Conservation (phyloP, 257 asterid genomes). For the Nicotiana attenuata region DNA sequence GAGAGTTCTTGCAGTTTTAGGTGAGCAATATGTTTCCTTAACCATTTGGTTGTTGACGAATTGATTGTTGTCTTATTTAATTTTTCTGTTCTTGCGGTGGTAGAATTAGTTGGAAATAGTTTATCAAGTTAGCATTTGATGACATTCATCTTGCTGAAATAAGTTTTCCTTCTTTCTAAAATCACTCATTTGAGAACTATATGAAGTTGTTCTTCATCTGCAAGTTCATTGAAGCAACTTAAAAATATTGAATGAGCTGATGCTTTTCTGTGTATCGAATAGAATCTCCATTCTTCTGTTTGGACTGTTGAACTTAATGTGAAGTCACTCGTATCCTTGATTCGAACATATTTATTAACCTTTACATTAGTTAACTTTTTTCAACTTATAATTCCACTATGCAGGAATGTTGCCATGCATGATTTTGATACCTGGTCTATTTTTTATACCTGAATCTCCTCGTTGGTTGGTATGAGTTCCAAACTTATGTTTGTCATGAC, state of each 20-base stretch:
- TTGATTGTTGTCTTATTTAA: not conserved
- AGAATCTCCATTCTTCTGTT: not conserved
- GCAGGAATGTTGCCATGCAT: conserved; percentile 82
- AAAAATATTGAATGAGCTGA: not conserved
- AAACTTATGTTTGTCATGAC: conserved; percentile 13
- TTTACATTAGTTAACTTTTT: not conserved
- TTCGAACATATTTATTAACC: not conserved
- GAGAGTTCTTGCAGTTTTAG: conserved; percentile 82
- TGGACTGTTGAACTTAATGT: not conserved
- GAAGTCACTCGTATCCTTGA: not conserved
- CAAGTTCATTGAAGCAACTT: not conserved
- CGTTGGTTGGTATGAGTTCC: conserved; percentile 83
- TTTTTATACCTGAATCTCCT: conserved; percentile 93
- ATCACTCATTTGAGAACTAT: not conserved
- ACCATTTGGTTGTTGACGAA: not conserved
- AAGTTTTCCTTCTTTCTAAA: not conserved
- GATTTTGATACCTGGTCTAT: conserved; percentile 79
- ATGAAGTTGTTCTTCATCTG: not conserved
- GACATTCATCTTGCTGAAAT: not conserved
- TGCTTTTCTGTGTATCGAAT: not conserved
- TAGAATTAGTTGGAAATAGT: not conserved
- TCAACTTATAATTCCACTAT: not conserved
- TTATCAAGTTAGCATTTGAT: not conserved
- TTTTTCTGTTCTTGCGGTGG: not conserved
- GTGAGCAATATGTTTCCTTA: conserved; percentile 31